Conservation (phyloP, 192 early-diverging fungal genomes). For the Backusella australiensis region DNA sequence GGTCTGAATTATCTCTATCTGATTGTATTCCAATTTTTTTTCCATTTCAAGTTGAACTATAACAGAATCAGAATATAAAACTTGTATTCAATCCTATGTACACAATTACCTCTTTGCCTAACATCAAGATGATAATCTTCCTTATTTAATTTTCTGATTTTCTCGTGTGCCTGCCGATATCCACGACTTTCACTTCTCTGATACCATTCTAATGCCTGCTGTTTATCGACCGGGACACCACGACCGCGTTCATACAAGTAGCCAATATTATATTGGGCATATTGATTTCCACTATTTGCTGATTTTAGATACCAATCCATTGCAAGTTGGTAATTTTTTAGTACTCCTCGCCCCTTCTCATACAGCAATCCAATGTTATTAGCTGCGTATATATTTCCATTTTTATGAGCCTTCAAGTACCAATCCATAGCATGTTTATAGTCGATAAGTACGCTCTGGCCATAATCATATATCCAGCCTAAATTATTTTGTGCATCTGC, state of each 20-base stretch:
- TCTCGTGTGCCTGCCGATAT: not conserved
- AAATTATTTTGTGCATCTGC: not conserved
- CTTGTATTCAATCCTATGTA: not conserved
- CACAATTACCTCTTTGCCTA: not conserved
- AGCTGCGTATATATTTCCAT: not conserved
- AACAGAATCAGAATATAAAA: not conserved
- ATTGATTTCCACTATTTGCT: not conserved
- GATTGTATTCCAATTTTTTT: not conserved
- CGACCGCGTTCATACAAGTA: not conserved
- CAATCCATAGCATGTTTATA: not conserved
- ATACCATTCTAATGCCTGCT: not conserved
- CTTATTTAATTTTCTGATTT: not conserved
- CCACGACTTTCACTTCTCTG: not conserved
- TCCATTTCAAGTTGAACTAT: not conserved
- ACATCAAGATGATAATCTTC: not conserved
- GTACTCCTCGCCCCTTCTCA: not conserved
- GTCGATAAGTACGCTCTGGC: not conserved
- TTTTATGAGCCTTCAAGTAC: not conserved
- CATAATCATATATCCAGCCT: not conserved
- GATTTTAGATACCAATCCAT: not conserved
- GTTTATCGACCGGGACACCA: not conserved
- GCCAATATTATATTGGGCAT: not conserved
- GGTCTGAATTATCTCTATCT: not conserved
- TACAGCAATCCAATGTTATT: not conserved
- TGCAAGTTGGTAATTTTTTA: not conserved